Conservation (phyloP, 257 asterid genomes). For the Solanum lignicaule region DNA sequence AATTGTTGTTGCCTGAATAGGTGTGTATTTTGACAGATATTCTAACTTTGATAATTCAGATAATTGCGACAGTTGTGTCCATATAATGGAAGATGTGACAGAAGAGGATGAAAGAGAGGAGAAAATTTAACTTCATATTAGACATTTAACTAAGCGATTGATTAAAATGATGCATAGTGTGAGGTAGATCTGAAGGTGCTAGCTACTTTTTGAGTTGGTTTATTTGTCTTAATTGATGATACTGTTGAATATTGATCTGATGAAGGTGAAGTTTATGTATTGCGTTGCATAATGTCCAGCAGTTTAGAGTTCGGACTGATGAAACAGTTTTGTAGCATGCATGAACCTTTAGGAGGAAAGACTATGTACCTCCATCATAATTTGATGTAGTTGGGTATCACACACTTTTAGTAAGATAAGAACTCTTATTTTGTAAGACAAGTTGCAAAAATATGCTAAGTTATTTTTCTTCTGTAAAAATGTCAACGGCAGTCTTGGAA, state of each 20-base stretch:
- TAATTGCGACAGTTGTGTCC: neutral
- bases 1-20: neutral
- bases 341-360: neutral
- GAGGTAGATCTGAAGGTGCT: neutral
- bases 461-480: neutral
- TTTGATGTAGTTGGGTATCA: neutral
- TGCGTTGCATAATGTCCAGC: neutral
- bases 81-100: neutral
- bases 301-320: neutral
- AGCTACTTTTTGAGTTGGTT: neutral
- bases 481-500: neutral
- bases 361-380: neutral
- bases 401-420: neutral
- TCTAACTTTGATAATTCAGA: neutral
- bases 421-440: neutral
- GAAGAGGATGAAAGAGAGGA: neutral
- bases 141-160: neutral
- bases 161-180: neutral
- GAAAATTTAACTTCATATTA: neutral
- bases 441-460: neutral
- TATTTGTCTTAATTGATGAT: neutral
- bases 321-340: neutral
- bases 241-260: neutral
- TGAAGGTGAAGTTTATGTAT: neutral
- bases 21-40: neutral